A percentile compares a stretch with the other conserved stretches of the same genome.
These are phyloP conservation scores for Ceratorhiza oryzae-sativae DNA, from an alignment of 1,284 basidiomycete genomes.

Conservation along the genomic window DNA sequence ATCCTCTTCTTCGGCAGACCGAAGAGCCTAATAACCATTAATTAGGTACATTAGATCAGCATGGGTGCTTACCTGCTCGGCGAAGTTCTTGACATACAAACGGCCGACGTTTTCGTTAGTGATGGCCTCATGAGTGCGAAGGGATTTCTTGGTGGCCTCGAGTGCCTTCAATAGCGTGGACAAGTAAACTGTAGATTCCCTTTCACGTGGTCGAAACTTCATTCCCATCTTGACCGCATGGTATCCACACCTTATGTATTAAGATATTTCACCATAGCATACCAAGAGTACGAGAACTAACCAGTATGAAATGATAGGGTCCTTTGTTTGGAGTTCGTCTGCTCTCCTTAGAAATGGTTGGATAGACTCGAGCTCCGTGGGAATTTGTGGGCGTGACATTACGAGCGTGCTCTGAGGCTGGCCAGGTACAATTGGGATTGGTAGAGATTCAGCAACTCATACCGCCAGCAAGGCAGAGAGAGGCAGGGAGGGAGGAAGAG, in stretches of 20 bases:
- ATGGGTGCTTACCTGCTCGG: slow-evolving; percentile 8
- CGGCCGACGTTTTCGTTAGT: slow-evolving; percentile 36
- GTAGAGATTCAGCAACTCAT: too few relatives aligned
- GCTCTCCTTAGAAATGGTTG: slow-evolving; percentile 42
- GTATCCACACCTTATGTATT: slow-evolving; percentile 26
- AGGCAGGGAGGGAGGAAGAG: too few relatives aligned
- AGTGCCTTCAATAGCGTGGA: slow-evolving; percentile 12
- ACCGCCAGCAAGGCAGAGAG: too few relatives aligned
- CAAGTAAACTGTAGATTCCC: not conserved
- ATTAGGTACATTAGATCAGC: not conserved
- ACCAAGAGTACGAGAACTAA: not conserved
- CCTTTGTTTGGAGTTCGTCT: slow-evolving; percentile 42
- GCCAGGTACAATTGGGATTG: not conserved
- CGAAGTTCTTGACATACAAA: slow-evolving; percentile 41
- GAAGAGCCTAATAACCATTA: slow-evolving; percentile 34
- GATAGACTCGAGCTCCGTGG: slow-evolving; percentile 40
- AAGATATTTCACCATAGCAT: not conserved
- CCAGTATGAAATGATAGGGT: slow-evolving; percentile 42
- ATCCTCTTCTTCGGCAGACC: slow-evolving; percentile 42
- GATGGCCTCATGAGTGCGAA: slow-evolving; percentile 24
- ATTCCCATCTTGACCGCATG: slow-evolving; percentile 25
- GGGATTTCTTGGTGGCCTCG: slow-evolving; percentile 25
- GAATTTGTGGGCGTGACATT: slow-evolving; percentile 22
- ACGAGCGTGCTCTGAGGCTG: not conserved
- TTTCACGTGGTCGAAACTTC: not conserved